Percentiles rank a stretch among this genome's conserved stretches.
Conservation (phyloP, 768 basidiomycete genomes). For the Boletus rubescentipes region DNA sequence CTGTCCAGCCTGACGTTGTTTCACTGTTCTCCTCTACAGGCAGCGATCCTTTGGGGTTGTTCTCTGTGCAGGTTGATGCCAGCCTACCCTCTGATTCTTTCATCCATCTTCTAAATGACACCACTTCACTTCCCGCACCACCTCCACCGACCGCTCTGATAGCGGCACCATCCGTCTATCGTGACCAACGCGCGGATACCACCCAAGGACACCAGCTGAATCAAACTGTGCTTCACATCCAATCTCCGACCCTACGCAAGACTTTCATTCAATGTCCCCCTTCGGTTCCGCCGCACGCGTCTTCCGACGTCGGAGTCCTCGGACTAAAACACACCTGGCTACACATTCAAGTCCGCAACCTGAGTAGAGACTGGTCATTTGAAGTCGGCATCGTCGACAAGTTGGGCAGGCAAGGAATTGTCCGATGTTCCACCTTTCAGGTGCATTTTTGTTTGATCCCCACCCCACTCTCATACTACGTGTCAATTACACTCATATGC, state of each 20-base stretch:
- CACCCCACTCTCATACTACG: neutral
- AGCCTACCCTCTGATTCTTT: constrained; percentile 61
- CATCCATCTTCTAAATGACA: constrained; percentile 62
- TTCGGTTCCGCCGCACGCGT: constrained; percentile 11
- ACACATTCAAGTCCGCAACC: constrained; percentile 69
- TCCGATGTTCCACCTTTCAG: constrained; percentile 81
- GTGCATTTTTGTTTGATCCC: constrained; percentile 36
- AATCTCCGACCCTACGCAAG: constrained; percentile 68
- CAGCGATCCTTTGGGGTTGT: constrained; percentile 59
- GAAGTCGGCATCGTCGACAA: constrained; percentile 75
- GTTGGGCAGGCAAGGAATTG: constrained; percentile 52
- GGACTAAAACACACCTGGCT: constrained; percentile 72
- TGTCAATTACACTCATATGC: constrained; percentile 10
- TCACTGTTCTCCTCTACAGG: constrained; percentile 77
- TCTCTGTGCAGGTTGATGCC: constrained; percentile 46
- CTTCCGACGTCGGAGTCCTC: constrained; percentile 34
- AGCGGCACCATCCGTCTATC: constrained; percentile 35
- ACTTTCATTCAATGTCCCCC: constrained; percentile 70
- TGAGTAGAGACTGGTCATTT: constrained; percentile 70
- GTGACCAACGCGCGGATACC: constrained; percentile 29
- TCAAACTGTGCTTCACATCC: constrained; percentile 76
- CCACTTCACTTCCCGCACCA: constrained; percentile 48
- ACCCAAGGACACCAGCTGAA: constrained; percentile 41
- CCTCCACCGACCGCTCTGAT: constrained; percentile 47
- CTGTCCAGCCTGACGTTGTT: constrained; percentile 61